Percentiles rank a stretch among this genome's conserved stretches.
phyloP scores from a whole-genome alignment of 176 grass and related monocot species.

The Aegilops tauschii region DNA sequence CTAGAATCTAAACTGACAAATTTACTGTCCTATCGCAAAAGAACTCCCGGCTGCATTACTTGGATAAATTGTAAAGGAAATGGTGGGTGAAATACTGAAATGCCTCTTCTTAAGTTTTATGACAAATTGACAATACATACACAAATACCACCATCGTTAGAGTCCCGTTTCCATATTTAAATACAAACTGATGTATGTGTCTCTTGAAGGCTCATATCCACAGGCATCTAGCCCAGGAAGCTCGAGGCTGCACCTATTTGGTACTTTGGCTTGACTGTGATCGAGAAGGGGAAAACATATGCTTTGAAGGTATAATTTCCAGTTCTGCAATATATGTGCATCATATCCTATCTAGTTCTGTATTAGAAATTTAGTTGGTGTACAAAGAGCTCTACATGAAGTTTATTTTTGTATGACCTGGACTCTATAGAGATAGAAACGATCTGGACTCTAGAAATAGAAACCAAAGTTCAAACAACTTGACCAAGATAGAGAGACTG shows the following conservation, averaged over 20 bases:
- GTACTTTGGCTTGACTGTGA: conserved; percentile 97
- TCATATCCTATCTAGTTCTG: not conserved
- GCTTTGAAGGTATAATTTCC: conserved; percentile 76
- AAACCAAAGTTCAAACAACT: not conserved
- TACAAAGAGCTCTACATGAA: not conserved
- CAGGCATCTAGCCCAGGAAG: conserved; percentile 93
- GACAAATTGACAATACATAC: not conserved
- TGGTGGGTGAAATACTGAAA: not conserved
- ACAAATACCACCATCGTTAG: not conserved
- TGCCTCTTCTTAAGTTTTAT: not conserved
- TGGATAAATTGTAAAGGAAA: not conserved
- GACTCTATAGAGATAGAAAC: not conserved
- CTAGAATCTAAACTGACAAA: not conserved
- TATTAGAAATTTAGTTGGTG: not conserved
- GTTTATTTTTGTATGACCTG: not conserved
- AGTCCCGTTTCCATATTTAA: not conserved
- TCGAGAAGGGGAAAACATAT: conserved; percentile 99
- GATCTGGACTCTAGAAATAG: not conserved
- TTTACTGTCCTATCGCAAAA: not conserved
- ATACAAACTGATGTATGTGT: conserved; percentile 33
- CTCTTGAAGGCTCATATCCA: conserved; percentile 74
- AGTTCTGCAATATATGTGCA: not conserved
- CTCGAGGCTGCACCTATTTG: conserved; percentile 74
- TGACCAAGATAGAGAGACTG: not conserved
- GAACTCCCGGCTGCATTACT: not conserved